Evolutionary conservation across 176 grass and related monocot species (phyloP), one percentile per base, ranked within the genome.

Genomic region (Zoysia pacifica): DNA sequence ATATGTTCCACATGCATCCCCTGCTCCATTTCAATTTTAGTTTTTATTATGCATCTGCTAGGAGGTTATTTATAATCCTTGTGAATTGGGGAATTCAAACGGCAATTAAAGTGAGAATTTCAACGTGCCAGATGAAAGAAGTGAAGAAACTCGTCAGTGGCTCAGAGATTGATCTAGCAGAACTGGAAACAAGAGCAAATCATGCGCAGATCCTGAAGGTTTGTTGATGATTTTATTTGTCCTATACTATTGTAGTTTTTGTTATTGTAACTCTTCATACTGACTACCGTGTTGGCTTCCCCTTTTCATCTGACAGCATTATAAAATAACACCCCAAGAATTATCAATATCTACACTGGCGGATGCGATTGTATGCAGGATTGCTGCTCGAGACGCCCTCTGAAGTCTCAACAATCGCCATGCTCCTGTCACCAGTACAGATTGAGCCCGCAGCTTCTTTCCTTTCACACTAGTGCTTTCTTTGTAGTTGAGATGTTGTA

Each of bases 261-360:
- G 7, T 20, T 43, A 14, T 58, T 58, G 73, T 66, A 47, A 72
- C 42, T 62, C 63, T 39, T 3, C 44, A 5, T 83, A 84, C 13
- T 48, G 48, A 14, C 8, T 62, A 14, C 44, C 42, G 11, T 42
- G 69, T 41, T 56, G 49, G 39, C 41, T 53, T 64, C 41, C 41
- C 11, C 7, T 14, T 69, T 78, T 77, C 50, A 72, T 6, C 60
- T 74, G 69, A 52, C 91, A 97, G 91, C 94, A 97, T 56, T 94
- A 88, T 48, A 97, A 97, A 75, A 90, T 94, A 72, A 46, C 94
- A 50, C 77, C 89, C 2, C 91, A 97, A 64, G 94, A 97, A 89
- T 80, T 97, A 15, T 90, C 86, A 12, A 84, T 94, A 70, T 94
- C 86, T 70, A 84, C 87, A 6, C 56, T 94, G 44, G 75, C 86